Base-by-base conservation (phyloP, 1,139 yeast species). In the Suhomyces taliae region DNA sequence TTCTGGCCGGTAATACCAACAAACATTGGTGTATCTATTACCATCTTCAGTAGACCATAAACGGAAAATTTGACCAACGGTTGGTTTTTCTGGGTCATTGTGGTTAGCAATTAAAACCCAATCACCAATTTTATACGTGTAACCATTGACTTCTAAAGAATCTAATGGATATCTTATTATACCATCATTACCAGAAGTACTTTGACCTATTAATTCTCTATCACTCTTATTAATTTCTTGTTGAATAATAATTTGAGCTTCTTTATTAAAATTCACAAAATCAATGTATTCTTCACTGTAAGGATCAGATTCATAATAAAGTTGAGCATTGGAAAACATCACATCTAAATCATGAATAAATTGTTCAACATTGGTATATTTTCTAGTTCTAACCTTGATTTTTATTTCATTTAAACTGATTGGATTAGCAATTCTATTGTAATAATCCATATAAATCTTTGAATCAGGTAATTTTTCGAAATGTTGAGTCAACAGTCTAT, bases 1-100 rank as follows among this genome's bases (percentile, higher is more conserved):
- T 65, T 93, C 98, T 0, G 99, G 97, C 52, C 98, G 83, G 61
- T 89, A 87, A 68, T 91, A 93, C 99, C 99, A 93, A 72, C 99
- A 93, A 36, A 90, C 96, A 61, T 93, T 93, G 61, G 93, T 79
- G 82, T 93, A 91, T 52, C 85, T 79, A 53, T 87, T 85, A 12
- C 95, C 95, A 59, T 90, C 97, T 47, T 81, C 79, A 3, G 85
- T 82, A 49, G 86, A 83, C 99, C 99, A 93, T 53, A 93, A 79
- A 58, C 97, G 80, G 71, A 91, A 93, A 34, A 93, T 82, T 66
- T 93, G 99, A 8, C 96, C 97, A 27, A 91, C 88, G 11, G 91
- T 91, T 12, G 99, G 98, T 64, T 88, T 87, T 29, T 83, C 78
- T 2, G 87, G 83, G 65, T 91, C 97, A 62, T 90, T 91, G 14